Percentiles rank a stretch among this genome's conserved stretches.
phyloP scores from a whole-genome alignment of 2,329 filamentous ascomycete genomes.

The Albophoma yamanashiensis region DNA sequence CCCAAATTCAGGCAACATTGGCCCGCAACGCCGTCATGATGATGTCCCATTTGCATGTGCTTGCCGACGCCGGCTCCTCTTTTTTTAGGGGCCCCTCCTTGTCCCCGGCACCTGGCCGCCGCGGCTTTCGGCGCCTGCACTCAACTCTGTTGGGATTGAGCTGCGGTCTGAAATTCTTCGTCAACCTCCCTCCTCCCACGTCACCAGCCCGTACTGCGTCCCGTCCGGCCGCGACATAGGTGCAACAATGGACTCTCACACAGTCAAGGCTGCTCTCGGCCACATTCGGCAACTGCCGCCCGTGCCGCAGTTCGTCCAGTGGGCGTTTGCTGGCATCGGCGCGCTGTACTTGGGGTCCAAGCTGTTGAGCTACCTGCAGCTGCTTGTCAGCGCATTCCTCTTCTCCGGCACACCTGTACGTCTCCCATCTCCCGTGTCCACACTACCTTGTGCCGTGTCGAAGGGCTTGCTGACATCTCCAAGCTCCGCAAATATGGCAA shows the following conservation, averaged over 20 bases:
- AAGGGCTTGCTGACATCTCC: constrained; percentile 1
- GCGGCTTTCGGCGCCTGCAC: not conserved
- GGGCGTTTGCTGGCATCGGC: constrained; percentile 43
- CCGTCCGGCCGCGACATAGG: not conserved
- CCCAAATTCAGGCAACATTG: not conserved
- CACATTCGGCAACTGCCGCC: constrained; percentile 12
- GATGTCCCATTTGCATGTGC: not conserved
- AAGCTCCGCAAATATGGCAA: constrained; percentile 85
- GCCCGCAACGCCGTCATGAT: not conserved
- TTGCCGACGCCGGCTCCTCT: not conserved
- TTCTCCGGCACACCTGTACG: constrained; percentile 52
- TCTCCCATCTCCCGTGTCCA: not conserved
- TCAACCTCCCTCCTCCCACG: not conserved
- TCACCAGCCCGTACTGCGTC: not conserved
- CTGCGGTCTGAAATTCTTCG: not conserved
- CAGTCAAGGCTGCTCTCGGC: constrained; percentile 17
- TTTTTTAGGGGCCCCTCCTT: not conserved
- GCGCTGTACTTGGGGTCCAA: constrained; percentile 47
- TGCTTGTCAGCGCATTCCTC: constrained; percentile 59
- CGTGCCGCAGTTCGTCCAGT: constrained; percentile 34
- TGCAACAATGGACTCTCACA: not conserved
- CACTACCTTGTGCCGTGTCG: not conserved
- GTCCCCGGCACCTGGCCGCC: not conserved
- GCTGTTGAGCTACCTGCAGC: constrained; percentile 45
- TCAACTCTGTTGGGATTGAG: not conserved